A percentile compares a stretch with the other conserved stretches of the same genome.
phyloP scores from a whole-genome alignment of 192 early-diverging fungal species.

The Kickxella alabastrina region DNA sequence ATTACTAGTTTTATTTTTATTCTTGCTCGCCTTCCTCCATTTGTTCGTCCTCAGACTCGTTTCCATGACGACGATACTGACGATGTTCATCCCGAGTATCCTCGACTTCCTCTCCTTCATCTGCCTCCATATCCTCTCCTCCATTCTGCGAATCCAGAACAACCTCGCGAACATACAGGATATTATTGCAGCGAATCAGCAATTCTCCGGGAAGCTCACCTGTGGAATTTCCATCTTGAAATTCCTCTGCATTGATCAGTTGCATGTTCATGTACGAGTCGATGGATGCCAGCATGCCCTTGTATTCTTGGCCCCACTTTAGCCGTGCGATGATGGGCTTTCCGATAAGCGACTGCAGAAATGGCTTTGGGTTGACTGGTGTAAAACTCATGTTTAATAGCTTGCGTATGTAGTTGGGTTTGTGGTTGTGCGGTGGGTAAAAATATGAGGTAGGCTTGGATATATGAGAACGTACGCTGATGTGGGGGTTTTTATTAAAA shows the following conservation, averaged over 20 bases:
- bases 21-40: conserved; percentile 47
- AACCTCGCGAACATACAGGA: conserved; percentile 72
- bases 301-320: conserved; percentile 99
- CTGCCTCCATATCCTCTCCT: neutral
- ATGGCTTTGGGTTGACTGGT: conserved; percentile 97
- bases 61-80: no score
- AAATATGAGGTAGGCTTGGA: no score
- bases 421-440: no score
- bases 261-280: conserved; percentile 99
- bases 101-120: neutral
- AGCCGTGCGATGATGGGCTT: conserved; percentile 88
- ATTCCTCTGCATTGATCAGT: conserved; percentile 93
- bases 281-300: conserved; percentile 81
- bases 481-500: no score
- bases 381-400: conserved; percentile 54
- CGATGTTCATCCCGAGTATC: neutral
- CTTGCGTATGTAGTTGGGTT: neutral
- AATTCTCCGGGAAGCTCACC: conserved; percentile 86
- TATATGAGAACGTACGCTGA: no score
- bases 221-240: conserved; percentile 83
- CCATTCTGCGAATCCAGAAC: conserved; percentile 46
- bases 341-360: conserved; percentile 87
- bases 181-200: conserved; percentile 88
- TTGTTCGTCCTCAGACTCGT: conserved; percentile 37
- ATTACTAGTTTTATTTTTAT: neutral